Conservation (phyloP, 2,329 filamentous ascomycete species). For the Xylariaceae sp. region DNA sequence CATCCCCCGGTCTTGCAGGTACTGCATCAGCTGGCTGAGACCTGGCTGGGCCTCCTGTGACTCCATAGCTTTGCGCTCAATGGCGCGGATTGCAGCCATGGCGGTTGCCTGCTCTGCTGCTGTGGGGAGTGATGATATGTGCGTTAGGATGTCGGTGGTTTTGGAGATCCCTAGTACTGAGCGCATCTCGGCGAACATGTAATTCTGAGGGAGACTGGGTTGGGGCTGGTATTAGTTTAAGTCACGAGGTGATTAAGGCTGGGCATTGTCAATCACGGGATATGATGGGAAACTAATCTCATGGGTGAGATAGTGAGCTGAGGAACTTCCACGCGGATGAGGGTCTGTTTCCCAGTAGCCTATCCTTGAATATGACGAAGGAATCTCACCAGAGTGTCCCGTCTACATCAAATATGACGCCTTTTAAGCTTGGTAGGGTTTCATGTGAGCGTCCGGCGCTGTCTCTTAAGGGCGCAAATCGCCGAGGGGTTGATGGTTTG, state of each 20-base stretch:
- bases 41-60: constrained; percentile 77
- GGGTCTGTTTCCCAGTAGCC: background rate
- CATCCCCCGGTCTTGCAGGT: constrained; percentile 62
- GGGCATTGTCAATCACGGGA: too few species aligned
- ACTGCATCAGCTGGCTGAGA: constrained; percentile 70
- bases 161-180: constrained; percentile 65
- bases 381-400: constrained; percentile 77
- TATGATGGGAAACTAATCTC: background rate
- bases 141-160: constrained; percentile 76
- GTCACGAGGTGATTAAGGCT: too few species aligned
- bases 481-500: constrained; percentile 34
- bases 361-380: background rate
- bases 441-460: constrained; percentile 30
- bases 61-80: constrained; percentile 64
- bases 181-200: constrained; percentile 93
- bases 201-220: constrained; percentile 75
- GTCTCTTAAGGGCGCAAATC: constrained; percentile 52
- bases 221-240: constrained; percentile 7
- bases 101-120: constrained; percentile 54
- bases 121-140: constrained; percentile 70
- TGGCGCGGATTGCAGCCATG: constrained; percentile 65
- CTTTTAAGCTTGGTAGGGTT: constrained; percentile 45
- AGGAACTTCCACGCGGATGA: background rate
- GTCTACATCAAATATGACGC: constrained; percentile 86
- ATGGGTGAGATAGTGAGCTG: too few species aligned